phyloP scores from a whole-genome alignment of 2,329 filamentous ascomycete species.

The Pyrenophora seminiperda region DNA sequence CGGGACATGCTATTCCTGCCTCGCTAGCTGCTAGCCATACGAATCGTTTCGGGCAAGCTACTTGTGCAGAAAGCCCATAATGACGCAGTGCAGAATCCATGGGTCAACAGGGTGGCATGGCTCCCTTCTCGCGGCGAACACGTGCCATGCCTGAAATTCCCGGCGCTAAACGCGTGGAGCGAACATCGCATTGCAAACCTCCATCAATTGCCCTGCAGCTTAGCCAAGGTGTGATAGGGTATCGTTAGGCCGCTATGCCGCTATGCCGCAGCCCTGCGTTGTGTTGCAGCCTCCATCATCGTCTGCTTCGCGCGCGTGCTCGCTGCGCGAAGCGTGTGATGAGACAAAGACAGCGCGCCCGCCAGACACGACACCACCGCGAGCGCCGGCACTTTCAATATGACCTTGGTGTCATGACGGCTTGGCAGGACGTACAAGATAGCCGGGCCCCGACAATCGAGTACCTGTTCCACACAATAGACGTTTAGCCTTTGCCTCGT shows the following conservation, averaged over 20 bases:
- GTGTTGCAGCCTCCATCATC: conserved; percentile 3
- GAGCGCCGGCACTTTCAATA: conserved; percentile 1
- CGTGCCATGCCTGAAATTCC: conserved; percentile 15
- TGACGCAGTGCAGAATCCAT: conserved; percentile 25
- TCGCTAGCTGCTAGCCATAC: conserved; percentile 12
- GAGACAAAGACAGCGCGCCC: conserved; percentile 5
- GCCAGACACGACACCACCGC: conserved; percentile 12
- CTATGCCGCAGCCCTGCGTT: conserved; percentile 12
- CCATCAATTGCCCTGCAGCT: conserved; percentile 17
- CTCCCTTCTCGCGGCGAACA: conserved; percentile 13
- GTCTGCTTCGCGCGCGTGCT: conserved; percentile 2
- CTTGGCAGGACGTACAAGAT: not conserved
- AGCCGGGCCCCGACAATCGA: too few relatives aligned
- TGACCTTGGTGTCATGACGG: not conserved
- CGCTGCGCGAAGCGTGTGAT: not conserved
- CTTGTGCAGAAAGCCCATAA: conserved; percentile 11
- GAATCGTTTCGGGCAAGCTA: conserved; percentile 14
- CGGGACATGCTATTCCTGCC: conserved; percentile 11
- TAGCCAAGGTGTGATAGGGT: conserved; percentile 8
- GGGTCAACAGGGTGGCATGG: not conserved
- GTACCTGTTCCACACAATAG: too few relatives aligned
- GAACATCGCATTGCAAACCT: conserved; percentile 7
- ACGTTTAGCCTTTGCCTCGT: not conserved
- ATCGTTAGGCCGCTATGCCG: not conserved
- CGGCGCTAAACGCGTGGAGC: conserved; percentile 21